These are phyloP conservation scores for Aspergillus sp. DNA, from an alignment of 2,329 filamentous ascomycete species.

Conservation along the genomic window DNA sequence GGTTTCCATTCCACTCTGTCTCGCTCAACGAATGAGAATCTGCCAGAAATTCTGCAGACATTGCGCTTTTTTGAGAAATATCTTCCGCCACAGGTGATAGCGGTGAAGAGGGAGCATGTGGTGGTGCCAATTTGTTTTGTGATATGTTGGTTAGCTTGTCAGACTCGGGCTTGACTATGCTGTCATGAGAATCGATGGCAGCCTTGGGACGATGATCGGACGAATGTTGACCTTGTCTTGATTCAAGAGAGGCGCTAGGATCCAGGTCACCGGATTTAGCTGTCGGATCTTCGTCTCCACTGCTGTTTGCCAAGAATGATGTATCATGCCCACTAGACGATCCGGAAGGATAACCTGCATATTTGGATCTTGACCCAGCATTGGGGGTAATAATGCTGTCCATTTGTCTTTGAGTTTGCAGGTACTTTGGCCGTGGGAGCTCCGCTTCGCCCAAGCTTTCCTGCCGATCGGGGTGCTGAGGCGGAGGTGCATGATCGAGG, in stretches of 20 bases:
- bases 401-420: conserved; percentile 16
- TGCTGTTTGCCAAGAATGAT: conserved; percentile 31
- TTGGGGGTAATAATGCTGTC: conserved; percentile 20
- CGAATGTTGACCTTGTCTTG: conserved; percentile 7
- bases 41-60: conserved; percentile 6
- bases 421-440: conserved; percentile 11
- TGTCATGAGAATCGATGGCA: conserved; percentile 3
- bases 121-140: conserved; percentile 5
- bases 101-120: conserved; percentile 7
- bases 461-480: conserved; percentile 16
- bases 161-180: neutral
- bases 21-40: neutral
- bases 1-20: conserved; percentile 4
- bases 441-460: conserved; percentile 10
- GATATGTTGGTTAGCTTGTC: conserved; percentile 3
- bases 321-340: conserved; percentile 20
- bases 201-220: conserved; percentile 1
- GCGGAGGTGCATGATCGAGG: conserved; percentile 40
- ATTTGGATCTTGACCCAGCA: conserved; percentile 18
- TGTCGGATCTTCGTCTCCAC: conserved; percentile 27
- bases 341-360: conserved; percentile 22
- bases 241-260: no score
- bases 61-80: conserved; percentile 15
- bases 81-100: conserved; percentile 25
- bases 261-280: conserved; percentile 10